phyloP scores from a whole-genome alignment of 306 rosid genomes.

The Corylus avellana region DNA sequence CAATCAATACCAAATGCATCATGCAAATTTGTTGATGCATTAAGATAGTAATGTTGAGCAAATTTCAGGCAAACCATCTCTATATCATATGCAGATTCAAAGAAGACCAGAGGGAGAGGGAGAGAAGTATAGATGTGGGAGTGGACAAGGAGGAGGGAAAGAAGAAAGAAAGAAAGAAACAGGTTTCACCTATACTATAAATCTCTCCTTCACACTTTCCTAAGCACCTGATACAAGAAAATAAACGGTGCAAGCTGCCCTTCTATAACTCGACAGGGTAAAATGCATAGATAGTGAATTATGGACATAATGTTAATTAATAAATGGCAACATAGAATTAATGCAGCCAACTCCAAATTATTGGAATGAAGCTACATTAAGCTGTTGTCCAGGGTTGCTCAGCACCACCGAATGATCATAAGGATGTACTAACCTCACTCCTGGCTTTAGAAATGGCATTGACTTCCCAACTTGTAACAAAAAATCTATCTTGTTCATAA shows the following conservation, averaged over 20 bases:
- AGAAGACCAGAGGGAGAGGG: background rate
- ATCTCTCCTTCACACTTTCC: background rate
- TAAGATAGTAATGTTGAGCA: background rate
- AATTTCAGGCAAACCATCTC: background rate
- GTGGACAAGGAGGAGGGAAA: no score
- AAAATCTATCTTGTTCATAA: background rate
- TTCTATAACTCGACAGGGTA: background rate
- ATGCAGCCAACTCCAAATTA: background rate
- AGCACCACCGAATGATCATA: no score
- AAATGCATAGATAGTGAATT: no score
- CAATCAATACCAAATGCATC: conserved; percentile 23
- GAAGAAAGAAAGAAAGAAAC: background rate
- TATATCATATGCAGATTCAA: background rate
- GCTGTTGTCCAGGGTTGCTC: background rate
- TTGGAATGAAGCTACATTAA: background rate
- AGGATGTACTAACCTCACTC: background rate
- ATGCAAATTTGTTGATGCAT: conserved; percentile 1
- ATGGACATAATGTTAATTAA: no score
- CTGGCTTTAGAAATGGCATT: background rate
- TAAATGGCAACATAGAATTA: no score
- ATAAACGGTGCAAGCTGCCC: background rate
- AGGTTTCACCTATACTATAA: background rate
- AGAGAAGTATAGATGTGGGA: background rate
- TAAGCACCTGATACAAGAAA: background rate
- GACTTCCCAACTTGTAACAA: background rate